A percentile compares a stretch with the other conserved stretches of the same genome.
Evolutionary conservation across 108 stramenopile genomes (phyloP).

Genomic region (Skeletonema costatum): DNA sequence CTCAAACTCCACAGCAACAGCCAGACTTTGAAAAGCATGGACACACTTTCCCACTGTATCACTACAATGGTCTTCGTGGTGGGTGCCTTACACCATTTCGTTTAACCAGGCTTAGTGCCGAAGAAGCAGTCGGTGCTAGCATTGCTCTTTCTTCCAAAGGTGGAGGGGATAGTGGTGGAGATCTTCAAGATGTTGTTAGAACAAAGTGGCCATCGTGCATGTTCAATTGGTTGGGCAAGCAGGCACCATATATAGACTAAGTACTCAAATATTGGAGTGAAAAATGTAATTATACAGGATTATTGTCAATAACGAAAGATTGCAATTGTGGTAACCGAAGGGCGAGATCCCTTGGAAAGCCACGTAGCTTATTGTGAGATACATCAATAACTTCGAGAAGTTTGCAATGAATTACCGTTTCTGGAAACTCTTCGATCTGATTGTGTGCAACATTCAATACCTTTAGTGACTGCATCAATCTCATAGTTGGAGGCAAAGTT

Average conservation of each 20-base stretch:
- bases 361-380: conserved; percentile 34
- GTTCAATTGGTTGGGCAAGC: conserved; percentile 63
- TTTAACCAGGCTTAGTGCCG: conserved; percentile 61
- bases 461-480: conserved; percentile 21
- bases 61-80: conserved; percentile 84
- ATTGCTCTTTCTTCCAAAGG: conserved; percentile 51
- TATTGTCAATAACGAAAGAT: conserved; percentile 38
- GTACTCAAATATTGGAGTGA: neutral
- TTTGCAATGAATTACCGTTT: conserved; percentile 15
- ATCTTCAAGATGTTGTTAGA: conserved; percentile 66
- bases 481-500: conserved; percentile 26
- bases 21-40: conserved; percentile 50
- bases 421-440: conserved; percentile 21
- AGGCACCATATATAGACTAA: conserved; percentile 64
- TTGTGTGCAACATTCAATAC: conserved; percentile 40
- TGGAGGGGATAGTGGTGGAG: conserved; percentile 21
- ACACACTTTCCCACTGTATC: conserved; percentile 54
- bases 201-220: conserved; percentile 75
- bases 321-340: conserved; percentile 36
- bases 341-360: conserved; percentile 36
- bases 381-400: conserved; percentile 38
- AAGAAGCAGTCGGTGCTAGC: conserved; percentile 82
- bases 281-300: conserved; percentile 22
- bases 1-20: conserved; percentile 3
- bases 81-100: conserved; percentile 66